These are phyloP conservation scores for Auricularia cornea DNA, from an alignment of 768 basidiomycete genomes.

Conservation along the genomic window DNA sequence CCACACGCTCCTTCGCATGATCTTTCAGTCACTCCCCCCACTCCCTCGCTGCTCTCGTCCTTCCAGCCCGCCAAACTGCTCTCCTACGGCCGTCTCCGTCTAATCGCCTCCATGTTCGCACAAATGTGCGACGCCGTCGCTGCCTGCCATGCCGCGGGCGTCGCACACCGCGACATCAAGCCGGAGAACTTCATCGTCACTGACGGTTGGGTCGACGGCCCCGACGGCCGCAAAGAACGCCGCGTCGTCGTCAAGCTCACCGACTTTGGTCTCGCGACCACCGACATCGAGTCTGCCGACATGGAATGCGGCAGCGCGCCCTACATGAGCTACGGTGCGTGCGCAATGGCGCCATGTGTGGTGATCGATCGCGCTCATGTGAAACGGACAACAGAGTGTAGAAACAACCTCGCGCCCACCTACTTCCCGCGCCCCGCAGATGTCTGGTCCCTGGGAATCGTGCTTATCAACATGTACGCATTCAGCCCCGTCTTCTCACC, in stretches of 20 bases:
- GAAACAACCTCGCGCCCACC: conserved; percentile 92
- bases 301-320: conserved; percentile 99
- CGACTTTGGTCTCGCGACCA: conserved; percentile 93
- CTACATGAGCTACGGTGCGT: conserved; percentile 94
- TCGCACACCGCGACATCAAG: conserved; percentile 97
- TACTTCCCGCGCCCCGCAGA: conserved; percentile 94
- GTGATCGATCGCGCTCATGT: background rate
- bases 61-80: conserved; percentile 73
- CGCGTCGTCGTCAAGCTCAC: conserved; percentile 93
- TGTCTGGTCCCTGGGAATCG: conserved; percentile 98
- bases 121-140: conserved; percentile 99
- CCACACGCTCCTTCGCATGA: conserved; percentile 28
- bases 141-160: conserved; percentile 81
- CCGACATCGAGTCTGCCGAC: conserved; percentile 80
- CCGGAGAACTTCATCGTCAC: conserved; percentile 98
- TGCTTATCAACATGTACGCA: conserved; percentile 92
- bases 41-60: conserved; percentile 83
- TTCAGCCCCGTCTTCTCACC: background rate
- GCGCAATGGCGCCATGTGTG: background rate
- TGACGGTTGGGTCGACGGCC: conserved; percentile 54
- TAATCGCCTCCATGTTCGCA: conserved; percentile 94
- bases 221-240: conserved; percentile 57
- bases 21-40: conserved; percentile 72
- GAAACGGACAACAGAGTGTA: conserved; percentile 59
- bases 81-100: conserved; percentile 76